Evolutionary conservation across 2,329 filamentous ascomycete species (phyloP), one percentile per base, ranked within the genome.

Genomic region (Curvularia lunata): DNA sequence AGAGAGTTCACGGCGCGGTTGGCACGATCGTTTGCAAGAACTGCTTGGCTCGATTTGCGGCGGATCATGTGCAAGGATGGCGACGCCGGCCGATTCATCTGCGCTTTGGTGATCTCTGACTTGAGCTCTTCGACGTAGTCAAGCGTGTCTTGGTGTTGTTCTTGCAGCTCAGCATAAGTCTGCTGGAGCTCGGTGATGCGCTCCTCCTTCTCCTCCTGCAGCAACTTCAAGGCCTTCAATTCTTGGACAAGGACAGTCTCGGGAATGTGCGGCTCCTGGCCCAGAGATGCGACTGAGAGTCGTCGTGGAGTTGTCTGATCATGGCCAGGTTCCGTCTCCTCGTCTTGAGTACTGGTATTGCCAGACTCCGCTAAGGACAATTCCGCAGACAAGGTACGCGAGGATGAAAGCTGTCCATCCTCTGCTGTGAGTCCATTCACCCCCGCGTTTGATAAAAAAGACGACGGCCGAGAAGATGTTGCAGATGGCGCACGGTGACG

Each of bases 371-470:
- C 91, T 76, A 90, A 96, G 72, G 91, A 96, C 76, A 97, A 85
- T 80, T 98, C 95, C 80, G 92, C 95, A 66, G 92, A 97, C 68
- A 97, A 89, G 72, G 92, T 97, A 77, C 89, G 92, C 81, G 92
- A 93, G 72, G 91, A 93, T 78, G 90, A 91, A 73, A 82, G 84
- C 79, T 86, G 86, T 77, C 81, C 80, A 83, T 81, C 83, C 81
- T 88, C 85, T 80, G 88, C 61, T 58, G 67, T 92, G 75, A 86
- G 80, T 74, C 87, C 89, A 79, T 85, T 89, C 71, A 87, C 86
- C 79, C 86, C 88, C 70, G 84, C 82, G 73, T 92, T 88, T 62
- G 88, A 92, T 86, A 95, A 88, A 88, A 95, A 95, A 84, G 92
- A 94, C 54, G 86, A 84, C 12, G 91, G 90, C 21, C 90, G 84